Evolutionary conservation across 2,329 filamentous ascomycete genomes (phyloP), one percentile per base, ranked within the genome.

Genomic region (Penicillium sp.): DNA sequence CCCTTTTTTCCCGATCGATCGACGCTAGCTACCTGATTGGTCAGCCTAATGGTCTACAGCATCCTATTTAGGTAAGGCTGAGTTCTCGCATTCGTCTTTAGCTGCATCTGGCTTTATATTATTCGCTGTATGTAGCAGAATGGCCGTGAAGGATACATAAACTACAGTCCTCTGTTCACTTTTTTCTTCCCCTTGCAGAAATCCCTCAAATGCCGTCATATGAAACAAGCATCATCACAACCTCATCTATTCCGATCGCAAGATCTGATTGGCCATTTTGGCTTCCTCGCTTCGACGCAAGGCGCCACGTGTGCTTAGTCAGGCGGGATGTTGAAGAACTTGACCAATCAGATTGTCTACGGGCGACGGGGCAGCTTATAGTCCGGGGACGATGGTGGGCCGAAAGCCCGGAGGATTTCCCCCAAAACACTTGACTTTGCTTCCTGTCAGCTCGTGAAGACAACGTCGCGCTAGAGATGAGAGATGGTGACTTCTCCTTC

Each of bases 281-380:
- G 42, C 12, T 28, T 17, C 8, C 55, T 65, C 61, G 63, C 63
- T 65, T 65, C 53, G 40, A 53, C 13, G 63, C 40, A 65, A 53
- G 54, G 57, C 54, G 33, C 54, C 57, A 60, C 54, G 51, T 49
- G 49, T 45, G 60, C 35, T 63, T 51, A 65, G 22, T 53, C 54
- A 58, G 24, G 35, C 55, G 47, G 37, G n/a, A 33, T n/a, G 26
- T 24, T 12, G 33, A 4, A 6, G n/a, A 35, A 7, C 38, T 42
- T 24, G 54, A 33, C 63, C 60, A 65, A 62, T 65, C 33, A 63
- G 28, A 38, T 28, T 12, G 30, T 5, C 9, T 15, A 10, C 24
- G 37, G 22, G 24, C 8, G 51, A 54, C 51, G 51, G 53, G 53
- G 4, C 37, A 26, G 38, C 57, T 33, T 56, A 56, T 57, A 61